phyloP scores from a whole-genome alignment of 768 basidiomycete species.

The Lentinus tigrinus region DNA sequence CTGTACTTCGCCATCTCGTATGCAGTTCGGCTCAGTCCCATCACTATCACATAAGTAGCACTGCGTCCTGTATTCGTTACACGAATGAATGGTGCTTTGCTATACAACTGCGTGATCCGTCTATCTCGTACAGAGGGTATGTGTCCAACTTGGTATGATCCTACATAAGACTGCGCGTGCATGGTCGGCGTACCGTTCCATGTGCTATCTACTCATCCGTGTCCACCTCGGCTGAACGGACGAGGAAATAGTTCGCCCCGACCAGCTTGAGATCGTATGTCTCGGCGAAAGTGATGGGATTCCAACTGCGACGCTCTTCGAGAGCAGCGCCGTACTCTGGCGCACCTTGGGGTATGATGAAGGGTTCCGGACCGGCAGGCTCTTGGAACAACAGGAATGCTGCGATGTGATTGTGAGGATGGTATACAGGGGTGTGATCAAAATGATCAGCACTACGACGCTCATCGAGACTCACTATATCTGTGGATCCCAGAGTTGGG shows the following conservation, averaged over 20 bases:
- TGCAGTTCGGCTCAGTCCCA: conserved; percentile 13
- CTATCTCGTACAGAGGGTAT: no score
- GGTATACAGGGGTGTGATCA: conserved; percentile 2
- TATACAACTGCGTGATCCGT: not conserved
- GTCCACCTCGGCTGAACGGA: conserved; percentile 9
- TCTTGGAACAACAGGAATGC: conserved; percentile 65
- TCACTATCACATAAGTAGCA: conserved; percentile 1
- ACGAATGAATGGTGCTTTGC: conserved; percentile 21
- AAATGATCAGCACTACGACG: not conserved
- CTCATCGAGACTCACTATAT: conserved; percentile 42
- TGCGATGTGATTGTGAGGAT: conserved; percentile 8
- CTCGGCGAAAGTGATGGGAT: conserved; percentile 51
- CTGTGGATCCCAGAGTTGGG: conserved; percentile 54
- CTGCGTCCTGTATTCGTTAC: conserved; percentile 20
- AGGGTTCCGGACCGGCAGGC: conserved; percentile 35
- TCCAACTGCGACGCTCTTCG: conserved; percentile 53
- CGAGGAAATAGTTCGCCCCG: conserved; percentile 53
- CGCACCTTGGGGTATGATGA: conserved; percentile 43
- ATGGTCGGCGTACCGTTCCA: not conserved
- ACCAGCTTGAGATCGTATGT: conserved; percentile 53
- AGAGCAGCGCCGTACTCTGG: conserved; percentile 44
- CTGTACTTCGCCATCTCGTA: conserved; percentile 19
- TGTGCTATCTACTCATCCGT: not conserved
- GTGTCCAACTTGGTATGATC: not conserved
- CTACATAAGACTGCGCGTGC: not conserved